A percentile compares a stretch with the other conserved stretches of the same genome.
These are phyloP conservation scores for Evansstolkia leycettana DNA, from an alignment of 495 filamentous ascomycete species.

Conservation along the genomic window DNA sequence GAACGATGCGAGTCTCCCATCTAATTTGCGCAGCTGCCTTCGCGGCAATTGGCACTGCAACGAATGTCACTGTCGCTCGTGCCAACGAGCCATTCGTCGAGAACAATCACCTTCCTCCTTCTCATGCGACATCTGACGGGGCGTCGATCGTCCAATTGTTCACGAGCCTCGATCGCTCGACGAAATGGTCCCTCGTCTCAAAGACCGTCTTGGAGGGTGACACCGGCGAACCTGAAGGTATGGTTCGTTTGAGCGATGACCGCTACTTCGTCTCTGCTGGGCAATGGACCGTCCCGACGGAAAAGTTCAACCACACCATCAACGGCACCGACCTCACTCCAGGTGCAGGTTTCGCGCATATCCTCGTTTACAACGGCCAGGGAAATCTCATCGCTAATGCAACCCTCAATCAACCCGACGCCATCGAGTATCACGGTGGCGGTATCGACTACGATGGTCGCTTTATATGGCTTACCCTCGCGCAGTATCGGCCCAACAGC, in stretches of 20 bases:
- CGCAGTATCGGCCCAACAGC: slow-evolving; percentile 25
- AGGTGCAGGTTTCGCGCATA: slow-evolving; percentile 19
- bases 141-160: slow-evolving; percentile 20
- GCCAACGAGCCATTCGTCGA: slow-evolving; percentile 7
- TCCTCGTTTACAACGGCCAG: slow-evolving; percentile 19
- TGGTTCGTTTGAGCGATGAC: slow-evolving; percentile 18
- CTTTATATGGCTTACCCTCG: slow-evolving; percentile 21
- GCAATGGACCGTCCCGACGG: slow-evolving; percentile 14
- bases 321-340: slow-evolving; percentile 19
- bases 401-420: slow-evolving; percentile 12
- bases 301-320: slow-evolving; percentile 12
- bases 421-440: slow-evolving; percentile 20
- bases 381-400: slow-evolving; percentile 22
- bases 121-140: slow-evolving; percentile 13
- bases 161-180: slow-evolving; percentile 13
- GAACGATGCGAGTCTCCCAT: slow-evolving; percentile 4
- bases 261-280: slow-evolving; percentile 19
- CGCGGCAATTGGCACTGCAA: background rate
- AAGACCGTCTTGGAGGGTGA: slow-evolving; percentile 22
- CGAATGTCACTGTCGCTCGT: slow-evolving; percentile 6
- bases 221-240: slow-evolving; percentile 24
- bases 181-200: slow-evolving; percentile 18
- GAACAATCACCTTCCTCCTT: slow-evolving; percentile 11
- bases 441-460: slow-evolving; percentile 29
- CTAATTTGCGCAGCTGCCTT: slow-evolving; percentile 2